Evolutionary conservation across 257 asterid species (phyloP).

Genomic region (Hygrophila difformis): DNA sequence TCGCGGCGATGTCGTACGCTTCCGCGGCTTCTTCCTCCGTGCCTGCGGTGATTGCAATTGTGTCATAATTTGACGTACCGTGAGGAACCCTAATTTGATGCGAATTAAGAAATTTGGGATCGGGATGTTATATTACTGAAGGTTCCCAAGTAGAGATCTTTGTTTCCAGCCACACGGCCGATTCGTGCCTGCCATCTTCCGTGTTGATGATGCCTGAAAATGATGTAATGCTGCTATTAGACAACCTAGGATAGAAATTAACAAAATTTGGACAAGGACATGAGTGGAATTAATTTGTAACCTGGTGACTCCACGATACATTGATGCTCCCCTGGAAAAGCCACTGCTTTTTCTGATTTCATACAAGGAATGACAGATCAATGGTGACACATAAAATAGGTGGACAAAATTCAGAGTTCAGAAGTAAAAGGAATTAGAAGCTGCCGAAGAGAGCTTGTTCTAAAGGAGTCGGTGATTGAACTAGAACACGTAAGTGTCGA

Average conservation of each 20-base stretch:
- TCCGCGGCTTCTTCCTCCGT: constrained; percentile 97
- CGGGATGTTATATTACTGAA: constrained; percentile 42
- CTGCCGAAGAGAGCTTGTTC: constrained; percentile 4
- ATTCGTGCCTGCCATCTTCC: constrained; percentile 97
- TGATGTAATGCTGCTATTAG: too few species aligned
- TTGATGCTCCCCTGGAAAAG: constrained; percentile 88
- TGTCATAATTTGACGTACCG: too few species aligned
- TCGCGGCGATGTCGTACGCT: constrained; percentile 88
- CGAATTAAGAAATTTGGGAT: not conserved
- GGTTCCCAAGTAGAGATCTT: constrained; percentile 88
- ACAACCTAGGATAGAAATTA: too few species aligned
- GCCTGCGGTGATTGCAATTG: constrained; percentile 25
- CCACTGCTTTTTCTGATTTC: constrained; percentile 76
- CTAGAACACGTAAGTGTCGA: constrained; percentile 9
- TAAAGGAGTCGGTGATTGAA: constrained; percentile 11
- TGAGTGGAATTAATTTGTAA: constrained; percentile 1
- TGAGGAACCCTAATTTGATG: too few species aligned
- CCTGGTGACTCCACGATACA: constrained; percentile 95
- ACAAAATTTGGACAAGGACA: not conserved
- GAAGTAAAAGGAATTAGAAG: not conserved
- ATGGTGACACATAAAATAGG: not conserved
- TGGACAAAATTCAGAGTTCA: not conserved
- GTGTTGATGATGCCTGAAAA: constrained; percentile 82
- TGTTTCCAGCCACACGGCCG: constrained; percentile 94
- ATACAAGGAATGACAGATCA: too few species aligned